Percentiles rank a stretch among this genome's conserved stretches.
Evolutionary conservation across 2,329 filamentous ascomycete species (phyloP).

Genomic region (Cladophialophora bantiana): DNA sequence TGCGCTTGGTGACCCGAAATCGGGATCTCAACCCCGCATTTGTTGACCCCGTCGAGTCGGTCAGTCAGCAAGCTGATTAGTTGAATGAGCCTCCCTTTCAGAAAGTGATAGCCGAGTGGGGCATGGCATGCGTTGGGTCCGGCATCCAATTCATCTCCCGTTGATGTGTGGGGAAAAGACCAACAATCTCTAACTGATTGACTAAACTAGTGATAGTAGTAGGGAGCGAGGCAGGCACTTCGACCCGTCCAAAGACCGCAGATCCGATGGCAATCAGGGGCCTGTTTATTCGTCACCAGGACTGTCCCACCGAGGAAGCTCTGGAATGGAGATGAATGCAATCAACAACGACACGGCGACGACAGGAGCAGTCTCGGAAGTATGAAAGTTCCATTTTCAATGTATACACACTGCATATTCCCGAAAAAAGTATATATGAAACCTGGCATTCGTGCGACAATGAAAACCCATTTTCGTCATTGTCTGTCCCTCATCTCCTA

Average conservation of each 20-base stretch:
- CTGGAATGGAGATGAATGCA: not conserved
- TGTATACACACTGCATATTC: not conserved
- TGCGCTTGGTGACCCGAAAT: not conserved
- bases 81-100: not conserved
- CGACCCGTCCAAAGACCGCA: too few species aligned
- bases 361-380: not conserved
- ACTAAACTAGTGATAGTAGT: too few species aligned
- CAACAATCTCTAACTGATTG: too few species aligned
- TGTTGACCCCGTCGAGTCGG: not conserved
- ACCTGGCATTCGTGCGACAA: not conserved
- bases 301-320: not conserved
- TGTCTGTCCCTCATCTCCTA: not conserved
- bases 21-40: not conserved
- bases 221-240: too few species aligned
- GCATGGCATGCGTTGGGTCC: not conserved
- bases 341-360: not conserved
- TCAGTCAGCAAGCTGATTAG: too few species aligned
- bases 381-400: not conserved
- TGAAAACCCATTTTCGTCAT: not conserved
- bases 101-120: slow-evolving; percentile 2
- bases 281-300: not conserved
- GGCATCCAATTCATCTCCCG: too few species aligned
- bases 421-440: not conserved
- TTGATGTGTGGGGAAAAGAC: too few species aligned
- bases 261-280: not conserved